Conservation (phyloP, 2,329 filamentous ascomycete genomes). For the Monilinia fructigena region DNA sequence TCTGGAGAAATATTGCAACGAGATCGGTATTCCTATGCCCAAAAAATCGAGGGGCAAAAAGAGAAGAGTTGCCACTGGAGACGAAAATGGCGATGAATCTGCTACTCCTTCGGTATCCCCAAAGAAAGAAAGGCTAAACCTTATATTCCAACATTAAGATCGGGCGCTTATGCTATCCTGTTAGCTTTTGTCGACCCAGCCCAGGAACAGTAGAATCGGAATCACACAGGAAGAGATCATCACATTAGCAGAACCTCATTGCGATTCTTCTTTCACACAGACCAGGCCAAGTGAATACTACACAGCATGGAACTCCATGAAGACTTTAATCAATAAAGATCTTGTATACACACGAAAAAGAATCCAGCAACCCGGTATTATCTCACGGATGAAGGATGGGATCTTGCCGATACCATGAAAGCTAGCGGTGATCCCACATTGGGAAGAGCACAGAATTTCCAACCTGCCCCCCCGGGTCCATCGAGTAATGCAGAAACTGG, state of each 20-base stretch:
- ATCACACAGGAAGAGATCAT: slow-evolving; percentile 69
- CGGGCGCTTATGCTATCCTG: slow-evolving; percentile 71
- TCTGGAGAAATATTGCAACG: slow-evolving; percentile 59
- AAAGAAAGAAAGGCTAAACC: slow-evolving; percentile 63
- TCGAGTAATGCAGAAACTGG: not conserved
- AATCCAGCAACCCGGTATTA: slow-evolving; percentile 66
- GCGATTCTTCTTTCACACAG: slow-evolving; percentile 69
- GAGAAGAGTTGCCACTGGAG: slow-evolving; percentile 11
- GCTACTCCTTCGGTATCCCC: slow-evolving; percentile 33
- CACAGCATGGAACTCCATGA: slow-evolving; percentile 83
- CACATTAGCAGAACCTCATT: slow-evolving; percentile 66
- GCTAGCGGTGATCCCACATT: slow-evolving; percentile 42
- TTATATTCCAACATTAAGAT: slow-evolving; percentile 72
- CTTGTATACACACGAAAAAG: slow-evolving; percentile 68
- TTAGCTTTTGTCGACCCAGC: slow-evolving; percentile 60
- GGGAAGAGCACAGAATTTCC: slow-evolving; percentile 28
- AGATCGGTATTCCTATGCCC: slow-evolving; percentile 68
- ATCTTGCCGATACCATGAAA: slow-evolving; percentile 65
- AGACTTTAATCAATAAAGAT: slow-evolving; percentile 70
- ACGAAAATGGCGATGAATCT: slow-evolving; percentile 11
- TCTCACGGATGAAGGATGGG: slow-evolving; percentile 76
- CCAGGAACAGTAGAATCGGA: slow-evolving; percentile 54
- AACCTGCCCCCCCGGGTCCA: slow-evolving; percentile 8
- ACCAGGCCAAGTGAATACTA: slow-evolving; percentile 67
- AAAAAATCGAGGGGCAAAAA: slow-evolving; percentile 50